Base-by-base conservation (phyloP, 495 filamentous ascomycete genomes). In the Pyrenula aspistea region DNA sequence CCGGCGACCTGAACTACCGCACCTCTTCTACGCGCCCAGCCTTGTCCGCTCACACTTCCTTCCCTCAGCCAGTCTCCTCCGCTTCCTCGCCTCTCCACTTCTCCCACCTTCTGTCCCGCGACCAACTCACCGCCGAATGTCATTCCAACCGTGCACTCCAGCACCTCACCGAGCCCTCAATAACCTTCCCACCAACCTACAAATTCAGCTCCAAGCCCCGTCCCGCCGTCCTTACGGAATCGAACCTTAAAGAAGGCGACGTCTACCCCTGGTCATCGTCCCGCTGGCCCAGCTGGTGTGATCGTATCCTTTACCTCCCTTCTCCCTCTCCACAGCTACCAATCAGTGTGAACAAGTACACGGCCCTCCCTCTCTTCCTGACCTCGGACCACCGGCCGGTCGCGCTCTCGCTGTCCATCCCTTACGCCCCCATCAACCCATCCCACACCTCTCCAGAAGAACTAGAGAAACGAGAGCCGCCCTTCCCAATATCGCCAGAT, bases 1-100 rank as follows among this genome's bases (percentile, higher is more conserved):
- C 85, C 0, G 93, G 93, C 52, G 93, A 98, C 68, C 78, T 98
- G 54, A 98, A 98, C 73, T 98, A 98, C 71, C 87, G 93, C 61
- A 91, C 91, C 11, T 77, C 79, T 8, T 71, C 78, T 63, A 73
- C 69, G 0, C 65, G 76, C 0, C 93, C 93, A 0, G 60, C 65
- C 0, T 68, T 75, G 1, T 62, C 66, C 0, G 80, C 84, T 56
- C 61, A 73, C 23, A 57, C 72, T 3, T 68, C 72, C 0, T 94
- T 84, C 60, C 80, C 86, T 2, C 82, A 87, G 62, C 80, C 81
- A 0, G 63, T 71, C 25, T 75, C 76, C 19, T 65, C 72, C 4
- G 60, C 74, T 22, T 65, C 73, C 47, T 74, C 74, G 55, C 66
- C 74, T 2, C 56, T 66, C 3, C 81, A 88, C 63, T 82, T 72